A percentile compares a stretch with the other conserved stretches of the same genome.
phyloP scores from a whole-genome alignment of 2,329 filamentous ascomycete species.

The Trichoderma cornu-damae region DNA sequence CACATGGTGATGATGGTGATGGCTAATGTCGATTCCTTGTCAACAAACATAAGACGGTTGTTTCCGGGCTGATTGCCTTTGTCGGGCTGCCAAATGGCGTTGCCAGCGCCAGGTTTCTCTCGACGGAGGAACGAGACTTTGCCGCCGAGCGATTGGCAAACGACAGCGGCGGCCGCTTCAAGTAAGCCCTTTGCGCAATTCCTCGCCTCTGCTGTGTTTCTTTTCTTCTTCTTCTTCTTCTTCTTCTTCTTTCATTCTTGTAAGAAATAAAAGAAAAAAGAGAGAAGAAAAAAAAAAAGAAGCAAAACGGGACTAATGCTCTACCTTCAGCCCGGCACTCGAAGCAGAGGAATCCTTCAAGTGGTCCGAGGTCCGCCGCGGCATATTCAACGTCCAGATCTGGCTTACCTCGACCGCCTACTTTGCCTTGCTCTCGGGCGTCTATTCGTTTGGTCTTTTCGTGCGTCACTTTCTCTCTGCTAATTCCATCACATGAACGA shows the following conservation, averaged over 20 bases:
- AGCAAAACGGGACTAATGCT: background rate
- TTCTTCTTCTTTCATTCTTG: too few relatives aligned
- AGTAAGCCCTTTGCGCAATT: constrained; percentile 23
- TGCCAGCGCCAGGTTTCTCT: constrained; percentile 50
- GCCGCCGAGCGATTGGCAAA: constrained; percentile 42
- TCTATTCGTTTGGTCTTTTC: constrained; percentile 62
- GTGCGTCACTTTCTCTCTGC: constrained; percentile 37
- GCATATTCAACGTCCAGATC: constrained; percentile 54
- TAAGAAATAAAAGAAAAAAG: too few relatives aligned
- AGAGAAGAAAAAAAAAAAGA: too few relatives aligned
- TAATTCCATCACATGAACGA: too few relatives aligned
- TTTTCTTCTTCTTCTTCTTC: background rate
- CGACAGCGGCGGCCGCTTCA: constrained; percentile 33
- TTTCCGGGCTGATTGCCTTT: constrained; percentile 47
- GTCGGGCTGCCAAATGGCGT: constrained; percentile 53
- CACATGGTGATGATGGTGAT: too few relatives aligned
- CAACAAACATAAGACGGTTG: constrained; percentile 54
- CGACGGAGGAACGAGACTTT: constrained; percentile 45
- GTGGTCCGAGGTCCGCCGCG: constrained; percentile 60
- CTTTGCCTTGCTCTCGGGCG: constrained; percentile 52
- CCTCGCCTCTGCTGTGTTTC: background rate
- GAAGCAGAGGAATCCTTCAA: constrained; percentile 45
- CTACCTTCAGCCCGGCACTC: constrained; percentile 21
- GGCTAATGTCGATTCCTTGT: too few relatives aligned
- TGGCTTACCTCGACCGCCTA: constrained; percentile 61